Conservation (phyloP, 805 yeast species). For the Hanseniaspora thailandica region DNA sequence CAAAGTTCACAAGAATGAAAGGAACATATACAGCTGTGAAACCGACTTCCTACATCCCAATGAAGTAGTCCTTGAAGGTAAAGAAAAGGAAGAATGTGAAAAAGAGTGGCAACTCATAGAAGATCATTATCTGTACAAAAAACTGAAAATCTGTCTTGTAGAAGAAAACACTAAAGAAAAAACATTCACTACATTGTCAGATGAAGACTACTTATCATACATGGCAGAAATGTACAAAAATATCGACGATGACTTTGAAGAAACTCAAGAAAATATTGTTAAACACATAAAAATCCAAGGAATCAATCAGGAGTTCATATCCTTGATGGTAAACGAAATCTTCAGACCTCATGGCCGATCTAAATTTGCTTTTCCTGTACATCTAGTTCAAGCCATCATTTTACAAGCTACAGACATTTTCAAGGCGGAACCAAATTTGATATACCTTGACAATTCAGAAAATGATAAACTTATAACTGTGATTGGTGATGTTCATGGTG, state of each 20-base stretch:
- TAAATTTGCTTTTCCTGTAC: slow-evolving; percentile 68
- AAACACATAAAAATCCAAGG: slow-evolving; percentile 31
- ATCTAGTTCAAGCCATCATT: slow-evolving; percentile 71
- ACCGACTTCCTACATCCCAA: slow-evolving; percentile 8
- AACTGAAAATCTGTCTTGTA: slow-evolving; percentile 33
- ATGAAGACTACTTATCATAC: background rate
- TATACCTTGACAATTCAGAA: slow-evolving; percentile 35
- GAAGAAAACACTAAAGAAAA: slow-evolving; percentile 25
- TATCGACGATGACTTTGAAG: background rate
- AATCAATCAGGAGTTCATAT: slow-evolving; percentile 44
- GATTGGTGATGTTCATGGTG: slow-evolving; percentile 98
- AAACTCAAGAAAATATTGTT: slow-evolving; percentile 17
- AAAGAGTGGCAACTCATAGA: slow-evolving; percentile 2
- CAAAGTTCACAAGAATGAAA: background rate
- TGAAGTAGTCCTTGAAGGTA: background rate
- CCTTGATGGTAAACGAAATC: slow-evolving; percentile 46
- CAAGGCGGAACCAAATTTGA: slow-evolving; percentile 60
- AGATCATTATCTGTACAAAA: slow-evolving; percentile 20
- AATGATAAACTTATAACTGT: slow-evolving; percentile 44
- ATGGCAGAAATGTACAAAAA: background rate
- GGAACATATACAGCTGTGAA: background rate
- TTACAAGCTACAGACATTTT: slow-evolving; percentile 58
- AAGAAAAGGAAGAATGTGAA: background rate
- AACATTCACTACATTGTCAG: slow-evolving; percentile 19
- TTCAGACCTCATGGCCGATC: slow-evolving; percentile 31